Conservation (phyloP, 441 rosid genomes). For the Erodium texanum region DNA sequence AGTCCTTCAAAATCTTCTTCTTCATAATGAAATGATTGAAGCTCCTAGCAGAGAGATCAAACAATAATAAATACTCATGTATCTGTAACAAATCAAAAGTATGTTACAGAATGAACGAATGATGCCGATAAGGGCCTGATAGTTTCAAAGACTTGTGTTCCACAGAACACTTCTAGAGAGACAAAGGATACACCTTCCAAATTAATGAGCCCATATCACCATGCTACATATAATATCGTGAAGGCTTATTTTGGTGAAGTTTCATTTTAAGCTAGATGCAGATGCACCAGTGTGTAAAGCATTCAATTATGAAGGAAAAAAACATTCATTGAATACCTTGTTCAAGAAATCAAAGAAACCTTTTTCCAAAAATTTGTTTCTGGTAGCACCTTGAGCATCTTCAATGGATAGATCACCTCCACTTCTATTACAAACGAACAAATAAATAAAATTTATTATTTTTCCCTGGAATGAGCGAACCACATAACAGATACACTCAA, state of each 20-base stretch:
- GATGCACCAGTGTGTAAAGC: not conserved
- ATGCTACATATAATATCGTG: not conserved
- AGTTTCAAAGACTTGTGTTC: slow-evolving; percentile 4
- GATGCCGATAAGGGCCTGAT: not conserved
- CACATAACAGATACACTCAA: not conserved
- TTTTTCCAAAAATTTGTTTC: slow-evolving; percentile 44
- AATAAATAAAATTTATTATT: slow-evolving; percentile 15
- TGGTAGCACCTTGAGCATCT: slow-evolving; percentile 47
- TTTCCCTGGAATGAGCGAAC: not conserved
- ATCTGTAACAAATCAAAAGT: not conserved
- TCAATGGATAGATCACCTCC: slow-evolving; percentile 58
- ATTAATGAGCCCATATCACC: not conserved
- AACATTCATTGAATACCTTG: slow-evolving; percentile 41
- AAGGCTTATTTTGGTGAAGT: not conserved
- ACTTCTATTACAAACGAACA: slow-evolving; percentile 27
- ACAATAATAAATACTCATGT: slow-evolving; percentile 9
- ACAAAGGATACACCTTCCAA: not conserved
- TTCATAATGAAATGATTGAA: slow-evolving; percentile 49
- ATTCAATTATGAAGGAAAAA: not conserved
- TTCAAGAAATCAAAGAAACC: slow-evolving; percentile 75
- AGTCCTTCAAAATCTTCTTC: slow-evolving; percentile 72
- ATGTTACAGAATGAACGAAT: not conserved
- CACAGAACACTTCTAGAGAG: not conserved
- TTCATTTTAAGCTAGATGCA: not conserved
- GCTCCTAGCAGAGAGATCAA: slow-evolving; percentile 51